Conservation (phyloP, 345 rosid species). For the Brassica rapa region DNA sequence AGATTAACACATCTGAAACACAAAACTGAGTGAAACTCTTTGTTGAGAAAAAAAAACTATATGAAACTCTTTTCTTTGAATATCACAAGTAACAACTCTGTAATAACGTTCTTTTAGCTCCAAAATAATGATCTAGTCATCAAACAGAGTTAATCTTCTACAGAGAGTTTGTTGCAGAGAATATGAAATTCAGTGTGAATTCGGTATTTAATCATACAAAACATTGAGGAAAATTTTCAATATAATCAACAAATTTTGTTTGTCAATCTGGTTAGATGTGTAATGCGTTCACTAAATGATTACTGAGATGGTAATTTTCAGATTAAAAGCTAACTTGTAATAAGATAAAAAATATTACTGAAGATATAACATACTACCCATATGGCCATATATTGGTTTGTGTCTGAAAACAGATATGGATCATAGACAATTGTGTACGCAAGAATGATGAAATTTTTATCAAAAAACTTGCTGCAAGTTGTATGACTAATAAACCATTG, state of each 20-base stretch:
- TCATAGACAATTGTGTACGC: no score
- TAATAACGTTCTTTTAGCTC: background rate
- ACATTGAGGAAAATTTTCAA: background rate
- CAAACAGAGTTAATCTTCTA: background rate
- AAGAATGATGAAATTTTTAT: no score
- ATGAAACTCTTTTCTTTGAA: conserved; percentile 4
- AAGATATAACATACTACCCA: no score
- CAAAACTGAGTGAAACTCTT: background rate
- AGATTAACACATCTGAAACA: background rate
- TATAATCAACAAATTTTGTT: background rate
- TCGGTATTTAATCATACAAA: background rate
- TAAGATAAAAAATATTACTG: background rate
- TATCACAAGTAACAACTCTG: background rate
- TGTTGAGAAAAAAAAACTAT: background rate
- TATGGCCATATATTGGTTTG: no score
- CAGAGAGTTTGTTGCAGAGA: background rate
- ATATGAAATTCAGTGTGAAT: background rate
- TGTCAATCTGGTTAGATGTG: background rate
- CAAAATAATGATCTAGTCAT: background rate
- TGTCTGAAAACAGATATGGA: no score
- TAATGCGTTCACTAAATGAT: background rate
- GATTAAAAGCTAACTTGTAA: background rate
- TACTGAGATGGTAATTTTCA: background rate
- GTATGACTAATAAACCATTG: no score
- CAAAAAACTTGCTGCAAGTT: no score